These are phyloP conservation scores for Brassica napus DNA, from an alignment of 345 rosid genomes.

Conservation along the genomic window DNA sequence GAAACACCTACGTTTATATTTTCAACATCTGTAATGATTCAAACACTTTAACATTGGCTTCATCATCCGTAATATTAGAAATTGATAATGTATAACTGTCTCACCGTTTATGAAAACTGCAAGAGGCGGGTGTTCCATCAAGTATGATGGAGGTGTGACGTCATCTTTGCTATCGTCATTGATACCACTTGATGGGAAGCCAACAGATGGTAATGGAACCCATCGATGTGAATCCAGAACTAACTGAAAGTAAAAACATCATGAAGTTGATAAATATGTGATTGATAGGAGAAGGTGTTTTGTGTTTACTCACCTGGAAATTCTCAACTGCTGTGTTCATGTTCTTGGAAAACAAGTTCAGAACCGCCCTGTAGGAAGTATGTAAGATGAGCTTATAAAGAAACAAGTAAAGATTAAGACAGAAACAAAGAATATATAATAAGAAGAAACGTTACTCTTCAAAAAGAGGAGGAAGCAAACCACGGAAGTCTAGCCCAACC, in stretches of 20 bases:
- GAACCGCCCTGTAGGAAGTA: constrained; percentile 74
- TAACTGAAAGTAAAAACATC: constrained; percentile 56
- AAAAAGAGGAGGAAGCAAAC: constrained; percentile 90
- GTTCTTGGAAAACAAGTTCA: constrained; percentile 85
- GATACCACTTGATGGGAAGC: constrained; percentile 62
- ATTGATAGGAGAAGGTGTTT: background rate
- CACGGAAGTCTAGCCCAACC: constrained; percentile 95
- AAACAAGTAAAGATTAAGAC: background rate
- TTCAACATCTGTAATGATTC: background rate
- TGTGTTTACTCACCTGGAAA: constrained; percentile 61
- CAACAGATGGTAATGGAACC: constrained; percentile 92
- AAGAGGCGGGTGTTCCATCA: constrained; percentile 99
- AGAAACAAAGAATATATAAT: background rate
- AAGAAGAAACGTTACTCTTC: constrained; percentile 64
- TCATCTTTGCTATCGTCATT: constrained; percentile 78
- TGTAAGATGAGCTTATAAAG: background rate
- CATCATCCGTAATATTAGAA: background rate
- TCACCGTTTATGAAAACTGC: constrained; percentile 91
- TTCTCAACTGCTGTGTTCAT: constrained; percentile 80
- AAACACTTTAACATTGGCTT: background rate
- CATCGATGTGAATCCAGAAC: constrained; percentile 97
- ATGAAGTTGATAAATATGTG: constrained; percentile 16
- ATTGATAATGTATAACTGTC: background rate
- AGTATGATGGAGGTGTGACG: constrained; percentile 85
- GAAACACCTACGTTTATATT: background rate